A percentile compares a stretch with the other conserved stretches of the same genome.
Evolutionary conservation across 306 rosid species (phyloP).

Genomic region (Abrus pulchellus): DNA sequence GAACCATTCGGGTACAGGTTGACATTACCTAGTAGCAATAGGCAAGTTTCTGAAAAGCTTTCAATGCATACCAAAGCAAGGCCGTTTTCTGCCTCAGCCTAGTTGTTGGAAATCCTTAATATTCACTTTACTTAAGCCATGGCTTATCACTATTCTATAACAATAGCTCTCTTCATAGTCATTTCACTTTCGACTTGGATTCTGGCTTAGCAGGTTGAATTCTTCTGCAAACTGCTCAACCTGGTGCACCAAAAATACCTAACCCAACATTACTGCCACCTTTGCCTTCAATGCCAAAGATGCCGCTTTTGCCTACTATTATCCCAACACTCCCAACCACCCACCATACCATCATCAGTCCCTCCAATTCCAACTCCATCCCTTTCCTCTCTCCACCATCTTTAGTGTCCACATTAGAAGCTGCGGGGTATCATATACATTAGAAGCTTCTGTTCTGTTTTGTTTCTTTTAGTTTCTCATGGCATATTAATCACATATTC

Average conservation of each 20-base stretch:
- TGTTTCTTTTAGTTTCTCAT: too few species aligned
- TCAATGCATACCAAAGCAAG: slow-evolving; percentile 4
- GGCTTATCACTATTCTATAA: slow-evolving; percentile 11
- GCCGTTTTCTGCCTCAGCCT: background rate
- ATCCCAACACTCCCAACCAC: too few species aligned
- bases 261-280: too few species aligned
- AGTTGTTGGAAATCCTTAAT: background rate
- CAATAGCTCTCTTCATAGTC: slow-evolving; percentile 10
- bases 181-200: slow-evolving; percentile 23
- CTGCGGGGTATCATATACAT: too few species aligned
- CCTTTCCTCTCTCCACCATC: too few species aligned
- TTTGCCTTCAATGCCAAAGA: background rate
- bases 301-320: background rate
- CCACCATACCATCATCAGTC: too few species aligned
- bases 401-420: too few species aligned
- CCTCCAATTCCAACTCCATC: too few species aligned
- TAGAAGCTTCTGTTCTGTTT: too few species aligned
- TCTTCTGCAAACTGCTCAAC: background rate
- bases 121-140: background rate
- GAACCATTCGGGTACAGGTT: background rate
- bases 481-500: too few species aligned
- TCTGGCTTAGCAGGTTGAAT: background rate
- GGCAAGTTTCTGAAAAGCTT: background rate
- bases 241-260: background rate
- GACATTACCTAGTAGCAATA: background rate